Evolutionary conservation across 2,329 filamentous ascomycete genomes (phyloP).

Genomic region (Colletotrichum acutatum): DNA sequence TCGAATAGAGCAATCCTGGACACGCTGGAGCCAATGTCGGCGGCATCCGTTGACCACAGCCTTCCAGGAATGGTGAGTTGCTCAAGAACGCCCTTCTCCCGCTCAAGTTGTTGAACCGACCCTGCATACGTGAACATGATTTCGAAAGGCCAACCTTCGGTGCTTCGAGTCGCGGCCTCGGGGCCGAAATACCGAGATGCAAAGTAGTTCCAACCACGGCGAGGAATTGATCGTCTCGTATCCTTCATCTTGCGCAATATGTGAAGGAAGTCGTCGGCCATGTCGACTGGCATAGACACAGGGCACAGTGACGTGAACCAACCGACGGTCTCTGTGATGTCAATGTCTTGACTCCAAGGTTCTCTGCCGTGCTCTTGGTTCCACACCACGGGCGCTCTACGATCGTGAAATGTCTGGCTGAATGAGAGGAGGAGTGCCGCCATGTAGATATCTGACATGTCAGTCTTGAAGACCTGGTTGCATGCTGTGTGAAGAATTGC

Average conservation of each 20-base stretch:
- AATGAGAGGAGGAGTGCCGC: slow-evolving; percentile 67
- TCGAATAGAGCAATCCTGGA: slow-evolving; percentile 63
- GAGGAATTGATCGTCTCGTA: slow-evolving; percentile 54
- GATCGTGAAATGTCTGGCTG: slow-evolving; percentile 63
- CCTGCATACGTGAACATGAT: slow-evolving; percentile 68
- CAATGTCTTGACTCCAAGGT: slow-evolving; percentile 55
- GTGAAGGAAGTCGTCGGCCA: slow-evolving; percentile 59
- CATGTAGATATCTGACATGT: slow-evolving; percentile 64
- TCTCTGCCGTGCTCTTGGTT: slow-evolving; percentile 63
- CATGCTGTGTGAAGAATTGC: slow-evolving; percentile 54
- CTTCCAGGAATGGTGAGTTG: slow-evolving; percentile 55
- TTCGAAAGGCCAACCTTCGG: slow-evolving; percentile 62
- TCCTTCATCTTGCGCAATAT: slow-evolving; percentile 66
- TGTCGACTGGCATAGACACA: slow-evolving; percentile 54
- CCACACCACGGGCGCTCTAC: slow-evolving; percentile 63
- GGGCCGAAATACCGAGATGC: slow-evolving; percentile 53
- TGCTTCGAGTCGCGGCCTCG: slow-evolving; percentile 43
- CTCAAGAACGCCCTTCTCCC: slow-evolving; percentile 60
- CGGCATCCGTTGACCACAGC: slow-evolving; percentile 49
- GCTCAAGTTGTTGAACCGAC: slow-evolving; percentile 59
- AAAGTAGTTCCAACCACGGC: slow-evolving; percentile 62
- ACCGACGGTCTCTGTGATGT: slow-evolving; percentile 67
- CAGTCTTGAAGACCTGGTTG: slow-evolving; percentile 60
- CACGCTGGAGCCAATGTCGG: slow-evolving; percentile 57
- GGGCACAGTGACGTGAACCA: slow-evolving; percentile 71